These are phyloP conservation scores for Rhododendron griersonianum DNA, from an alignment of 148 eudicot species.

Conservation along the genomic window DNA sequence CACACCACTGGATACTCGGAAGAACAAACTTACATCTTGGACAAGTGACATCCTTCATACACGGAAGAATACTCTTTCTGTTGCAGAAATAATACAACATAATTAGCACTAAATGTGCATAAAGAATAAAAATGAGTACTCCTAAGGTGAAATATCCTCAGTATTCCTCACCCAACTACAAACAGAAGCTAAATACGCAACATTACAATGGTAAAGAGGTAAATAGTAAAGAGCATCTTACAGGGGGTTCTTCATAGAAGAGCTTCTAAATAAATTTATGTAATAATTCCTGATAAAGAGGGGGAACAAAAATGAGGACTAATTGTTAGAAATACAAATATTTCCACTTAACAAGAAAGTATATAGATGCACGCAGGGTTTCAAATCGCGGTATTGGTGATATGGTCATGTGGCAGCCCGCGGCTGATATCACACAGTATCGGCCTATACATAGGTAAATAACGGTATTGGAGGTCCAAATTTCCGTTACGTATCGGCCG, in stretches of 20 bases:
- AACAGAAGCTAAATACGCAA: background rate
- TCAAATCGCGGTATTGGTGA: too few relatives aligned
- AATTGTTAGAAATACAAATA: background rate
- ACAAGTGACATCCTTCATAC: conserved; percentile 34
- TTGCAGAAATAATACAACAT: conserved; percentile 5
- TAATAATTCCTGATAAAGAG: conserved; percentile 40
- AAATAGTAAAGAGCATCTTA: conserved; percentile 27
- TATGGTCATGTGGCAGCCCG: too few relatives aligned
- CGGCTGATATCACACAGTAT: too few relatives aligned
- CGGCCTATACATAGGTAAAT: too few relatives aligned
- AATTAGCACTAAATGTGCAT: conserved; percentile 3
- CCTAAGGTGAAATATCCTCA: background rate
- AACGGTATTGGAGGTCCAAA: too few relatives aligned
- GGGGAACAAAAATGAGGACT: background rate
- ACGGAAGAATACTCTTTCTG: conserved; percentile 60
- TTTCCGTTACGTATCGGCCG: too few relatives aligned
- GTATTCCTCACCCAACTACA: background rate
- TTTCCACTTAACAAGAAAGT: background rate
- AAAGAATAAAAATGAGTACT: background rate
- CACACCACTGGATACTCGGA: background rate
- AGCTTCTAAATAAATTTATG: conserved; percentile 64
- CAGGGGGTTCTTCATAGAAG: conserved; percentile 35
- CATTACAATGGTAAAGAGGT: background rate
- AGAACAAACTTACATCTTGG: conserved; percentile 53
- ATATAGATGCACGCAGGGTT: background rate